A percentile compares a stretch with the other conserved stretches of the same genome.
These are phyloP conservation scores for Condylostoma magnum DNA, from an alignment of 169 alveolate species.

Conservation along the genomic window DNA sequence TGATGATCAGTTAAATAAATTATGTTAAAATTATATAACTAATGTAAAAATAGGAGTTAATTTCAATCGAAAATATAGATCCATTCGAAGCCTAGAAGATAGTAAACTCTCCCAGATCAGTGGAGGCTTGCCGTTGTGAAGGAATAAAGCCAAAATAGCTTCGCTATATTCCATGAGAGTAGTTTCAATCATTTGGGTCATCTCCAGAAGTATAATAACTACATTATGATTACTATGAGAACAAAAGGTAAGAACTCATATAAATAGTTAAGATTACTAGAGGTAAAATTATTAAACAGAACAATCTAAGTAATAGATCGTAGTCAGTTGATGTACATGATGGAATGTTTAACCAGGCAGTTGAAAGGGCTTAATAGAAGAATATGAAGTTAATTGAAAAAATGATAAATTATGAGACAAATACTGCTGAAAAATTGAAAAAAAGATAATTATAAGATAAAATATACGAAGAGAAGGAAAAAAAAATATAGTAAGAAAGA, in stretches of 20 bases:
- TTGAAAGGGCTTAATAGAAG: not conserved
- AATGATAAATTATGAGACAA: not conserved
- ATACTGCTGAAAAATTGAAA: too few relatives aligned
- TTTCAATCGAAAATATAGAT: not conserved
- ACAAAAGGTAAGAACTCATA: not conserved
- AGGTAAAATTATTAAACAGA: not conserved
- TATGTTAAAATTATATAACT: too few relatives aligned
- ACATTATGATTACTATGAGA: not conserved
- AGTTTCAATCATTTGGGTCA: not conserved
- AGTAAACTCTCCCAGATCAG: constrained; percentile 14
- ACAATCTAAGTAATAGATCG: not conserved
- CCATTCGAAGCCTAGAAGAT: not conserved
- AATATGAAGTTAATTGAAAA: not conserved
- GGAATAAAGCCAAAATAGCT: constrained; percentile 2
- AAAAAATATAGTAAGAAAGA: not conserved
- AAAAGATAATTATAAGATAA: not conserved
- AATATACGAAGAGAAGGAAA: not conserved
- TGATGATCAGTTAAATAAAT: too few relatives aligned
- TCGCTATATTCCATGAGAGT: not conserved
- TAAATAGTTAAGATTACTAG: not conserved
- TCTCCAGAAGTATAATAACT: not conserved
- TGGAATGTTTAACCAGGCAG: not conserved
- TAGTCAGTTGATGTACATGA: not conserved
- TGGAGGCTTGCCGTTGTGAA: constrained; percentile 9
- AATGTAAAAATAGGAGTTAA: too few relatives aligned